A percentile compares a stretch with the other conserved stretches of the same genome.
Conservation (phyloP, 768 basidiomycete species). For the Coprinopsis strossmayeri region DNA sequence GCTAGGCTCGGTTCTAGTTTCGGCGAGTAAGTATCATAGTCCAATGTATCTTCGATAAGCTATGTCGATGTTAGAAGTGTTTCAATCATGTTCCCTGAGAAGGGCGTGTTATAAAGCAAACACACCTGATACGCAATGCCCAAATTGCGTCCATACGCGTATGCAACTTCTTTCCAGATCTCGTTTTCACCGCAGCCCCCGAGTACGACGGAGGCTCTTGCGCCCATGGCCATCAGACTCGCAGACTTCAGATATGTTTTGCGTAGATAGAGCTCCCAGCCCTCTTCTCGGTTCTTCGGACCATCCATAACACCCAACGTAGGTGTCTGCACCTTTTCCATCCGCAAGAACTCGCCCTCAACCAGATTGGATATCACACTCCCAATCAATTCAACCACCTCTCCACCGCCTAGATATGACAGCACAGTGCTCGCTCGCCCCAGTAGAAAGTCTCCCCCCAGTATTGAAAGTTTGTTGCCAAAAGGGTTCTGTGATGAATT, state of each 20-base stretch:
- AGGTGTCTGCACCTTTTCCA: conserved; percentile 45
- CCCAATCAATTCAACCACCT: conserved; percentile 91
- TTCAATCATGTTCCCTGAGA: conserved; percentile 6
- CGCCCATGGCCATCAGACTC: conserved; percentile 83
- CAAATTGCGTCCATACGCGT: conserved; percentile 84
- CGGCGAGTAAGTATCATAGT: conserved; percentile 46
- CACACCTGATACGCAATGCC: conserved; percentile 67
- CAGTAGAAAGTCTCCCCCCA: conserved; percentile 93
- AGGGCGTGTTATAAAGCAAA: background rate
- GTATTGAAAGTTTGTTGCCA: conserved; percentile 89
- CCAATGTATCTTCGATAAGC: conserved; percentile 83
- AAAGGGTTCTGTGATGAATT: conserved; percentile 52
- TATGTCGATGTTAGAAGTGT: conserved; percentile 21
- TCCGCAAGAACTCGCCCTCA: conserved; percentile 92
- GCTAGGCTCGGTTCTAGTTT: conserved; percentile 34
- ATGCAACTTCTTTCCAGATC: conserved; percentile 82
- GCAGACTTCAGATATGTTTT: conserved; percentile 80
- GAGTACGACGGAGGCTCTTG: conserved; percentile 79
- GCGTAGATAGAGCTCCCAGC: conserved; percentile 69
- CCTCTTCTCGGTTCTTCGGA: conserved; percentile 31
- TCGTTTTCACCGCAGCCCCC: conserved; percentile 78
- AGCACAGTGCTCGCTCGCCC: conserved; percentile 87
- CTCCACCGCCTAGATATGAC: conserved; percentile 75
- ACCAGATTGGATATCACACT: conserved; percentile 91
- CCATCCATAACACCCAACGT: conserved; percentile 23